Evolutionary conservation across 1,284 basidiomycete species (phyloP).

Genomic region (Cutaneotrichosporon dermatis): DNA sequence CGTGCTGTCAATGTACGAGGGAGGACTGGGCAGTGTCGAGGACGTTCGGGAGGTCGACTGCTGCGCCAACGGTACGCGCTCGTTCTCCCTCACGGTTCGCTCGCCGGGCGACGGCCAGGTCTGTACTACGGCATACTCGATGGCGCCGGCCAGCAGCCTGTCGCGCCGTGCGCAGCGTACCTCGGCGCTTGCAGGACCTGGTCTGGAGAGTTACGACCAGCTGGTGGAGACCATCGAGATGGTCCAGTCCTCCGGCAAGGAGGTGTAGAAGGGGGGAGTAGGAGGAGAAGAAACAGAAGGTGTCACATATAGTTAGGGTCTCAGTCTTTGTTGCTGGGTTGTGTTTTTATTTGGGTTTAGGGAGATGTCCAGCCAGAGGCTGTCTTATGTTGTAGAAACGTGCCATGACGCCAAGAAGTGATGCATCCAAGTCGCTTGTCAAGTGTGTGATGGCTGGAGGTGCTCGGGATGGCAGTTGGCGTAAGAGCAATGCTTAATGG

Average conservation of each 20-base stretch:
- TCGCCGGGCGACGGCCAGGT: not conserved
- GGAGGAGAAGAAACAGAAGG: not conserved
- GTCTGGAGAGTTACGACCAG: slow-evolving; percentile 10
- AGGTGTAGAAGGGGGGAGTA: not conserved
- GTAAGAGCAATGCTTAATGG: too few species aligned
- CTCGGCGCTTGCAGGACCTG: slow-evolving; percentile 1
- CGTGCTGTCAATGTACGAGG: slow-evolving; percentile 30
- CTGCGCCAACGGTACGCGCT: not conserved
- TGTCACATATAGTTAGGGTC: not conserved
- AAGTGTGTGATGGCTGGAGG: too few species aligned
- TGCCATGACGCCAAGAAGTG: not conserved
- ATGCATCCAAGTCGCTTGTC: not conserved
- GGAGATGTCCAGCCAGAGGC: not conserved
- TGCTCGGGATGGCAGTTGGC: too few species aligned
- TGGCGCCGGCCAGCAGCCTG: slow-evolving; percentile 8
- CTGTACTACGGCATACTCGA: slow-evolving; percentile 3
- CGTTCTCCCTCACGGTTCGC: slow-evolving; percentile 9
- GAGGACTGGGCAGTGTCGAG: slow-evolving; percentile 37
- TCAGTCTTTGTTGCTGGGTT: not conserved
- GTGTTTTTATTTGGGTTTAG: slow-evolving; percentile 1
- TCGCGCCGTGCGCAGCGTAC: slow-evolving; percentile 14
- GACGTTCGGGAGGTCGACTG: slow-evolving; percentile 35
- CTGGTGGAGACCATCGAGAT: not conserved
- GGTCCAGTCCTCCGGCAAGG: not conserved
- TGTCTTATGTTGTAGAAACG: slow-evolving; percentile 2